A percentile compares a stretch with the other conserved stretches of the same genome.
Conservation (phyloP, 805 yeast genomes). For the Peterozyma toletana region DNA sequence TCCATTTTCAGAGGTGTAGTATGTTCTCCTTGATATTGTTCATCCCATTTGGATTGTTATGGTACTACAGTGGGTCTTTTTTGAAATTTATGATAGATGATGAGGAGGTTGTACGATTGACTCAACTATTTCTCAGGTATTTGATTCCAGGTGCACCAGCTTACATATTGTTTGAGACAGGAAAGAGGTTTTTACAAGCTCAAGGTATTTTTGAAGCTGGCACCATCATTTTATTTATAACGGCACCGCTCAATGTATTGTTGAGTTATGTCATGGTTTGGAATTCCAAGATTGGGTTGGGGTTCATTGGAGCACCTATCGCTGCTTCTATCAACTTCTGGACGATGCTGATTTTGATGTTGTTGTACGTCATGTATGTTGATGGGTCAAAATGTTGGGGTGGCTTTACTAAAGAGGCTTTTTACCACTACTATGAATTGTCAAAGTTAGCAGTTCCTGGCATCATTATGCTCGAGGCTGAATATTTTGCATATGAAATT, state of each 20-base stretch:
- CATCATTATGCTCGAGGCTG: slow-evolving; percentile 46
- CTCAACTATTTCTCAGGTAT: slow-evolving; percentile 49
- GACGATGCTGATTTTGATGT: slow-evolving; percentile 53
- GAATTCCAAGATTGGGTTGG: slow-evolving; percentile 53
- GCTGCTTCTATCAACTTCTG: slow-evolving; percentile 67
- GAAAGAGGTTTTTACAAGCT: slow-evolving; percentile 67
- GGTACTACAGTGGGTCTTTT: slow-evolving; percentile 52
- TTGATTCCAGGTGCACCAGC: slow-evolving; percentile 69
- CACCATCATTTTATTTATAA: slow-evolving; percentile 55
- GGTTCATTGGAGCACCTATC: slow-evolving; percentile 71
- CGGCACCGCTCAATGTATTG: slow-evolving; percentile 66
- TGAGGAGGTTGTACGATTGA: slow-evolving; percentile 35
- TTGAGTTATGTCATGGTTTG: slow-evolving; percentile 64
- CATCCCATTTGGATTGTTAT: slow-evolving; percentile 52
- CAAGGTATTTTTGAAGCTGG: slow-evolving; percentile 80
- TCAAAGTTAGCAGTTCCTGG: slow-evolving; percentile 46
- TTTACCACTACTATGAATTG: slow-evolving; percentile 30
- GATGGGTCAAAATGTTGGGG: slow-evolving; percentile 71
- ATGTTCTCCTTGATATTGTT: slow-evolving; percentile 50
- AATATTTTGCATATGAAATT: slow-evolving; percentile 51
- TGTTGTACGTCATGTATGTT: slow-evolving; percentile 45
- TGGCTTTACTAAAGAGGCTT: slow-evolving; percentile 36
- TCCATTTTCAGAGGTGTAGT: slow-evolving; percentile 61
- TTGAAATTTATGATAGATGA: slow-evolving; percentile 40
- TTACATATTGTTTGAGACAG: slow-evolving; percentile 61